Evolutionary conservation across 202 grass and related monocot genomes (phyloP).

Genomic region (Miscanthus sacchariflorus): DNA sequence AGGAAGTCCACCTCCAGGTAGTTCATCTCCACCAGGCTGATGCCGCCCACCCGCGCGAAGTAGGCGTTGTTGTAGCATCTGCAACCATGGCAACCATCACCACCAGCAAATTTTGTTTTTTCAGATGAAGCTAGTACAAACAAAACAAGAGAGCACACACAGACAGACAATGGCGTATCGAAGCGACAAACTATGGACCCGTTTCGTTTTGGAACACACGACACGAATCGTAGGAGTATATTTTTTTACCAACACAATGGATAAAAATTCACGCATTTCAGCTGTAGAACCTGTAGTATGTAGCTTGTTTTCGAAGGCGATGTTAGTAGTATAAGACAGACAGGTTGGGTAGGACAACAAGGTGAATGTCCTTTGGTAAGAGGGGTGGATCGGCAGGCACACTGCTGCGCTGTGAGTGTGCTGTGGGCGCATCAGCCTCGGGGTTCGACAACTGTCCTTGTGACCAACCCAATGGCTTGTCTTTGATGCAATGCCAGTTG

Average conservation of each 20-base stretch:
- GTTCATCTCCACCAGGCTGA: constrained; percentile 98
- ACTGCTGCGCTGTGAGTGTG: background rate
- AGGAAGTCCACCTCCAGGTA: constrained; percentile 95
- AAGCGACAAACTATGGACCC: background rate
- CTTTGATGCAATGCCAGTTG: constrained; percentile 59
- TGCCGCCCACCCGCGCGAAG: constrained; percentile 93
- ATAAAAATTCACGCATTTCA: background rate
- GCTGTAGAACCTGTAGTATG: background rate
- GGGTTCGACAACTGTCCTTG: constrained; percentile 58
- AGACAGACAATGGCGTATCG: background rate
- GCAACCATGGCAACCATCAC: background rate
- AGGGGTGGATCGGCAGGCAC: constrained; percentile 13
- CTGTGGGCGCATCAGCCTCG: constrained; percentile 45
- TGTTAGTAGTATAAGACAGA: background rate
- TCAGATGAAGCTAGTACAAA: background rate
- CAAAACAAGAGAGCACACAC: background rate
- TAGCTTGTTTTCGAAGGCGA: constrained; percentile 23
- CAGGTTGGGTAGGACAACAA: constrained; percentile 15
- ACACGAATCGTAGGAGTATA: too few relatives aligned
- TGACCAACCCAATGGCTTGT: constrained; percentile 51
- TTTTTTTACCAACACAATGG: background rate
- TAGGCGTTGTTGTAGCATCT: constrained; percentile 99
- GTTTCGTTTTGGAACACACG: background rate
- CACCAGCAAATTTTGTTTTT: background rate
- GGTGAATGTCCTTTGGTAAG: constrained; percentile 32